These are phyloP conservation scores for Dendrobium officinale DNA, from an alignment of 106 monocot genomes.

Conservation along the genomic window DNA sequence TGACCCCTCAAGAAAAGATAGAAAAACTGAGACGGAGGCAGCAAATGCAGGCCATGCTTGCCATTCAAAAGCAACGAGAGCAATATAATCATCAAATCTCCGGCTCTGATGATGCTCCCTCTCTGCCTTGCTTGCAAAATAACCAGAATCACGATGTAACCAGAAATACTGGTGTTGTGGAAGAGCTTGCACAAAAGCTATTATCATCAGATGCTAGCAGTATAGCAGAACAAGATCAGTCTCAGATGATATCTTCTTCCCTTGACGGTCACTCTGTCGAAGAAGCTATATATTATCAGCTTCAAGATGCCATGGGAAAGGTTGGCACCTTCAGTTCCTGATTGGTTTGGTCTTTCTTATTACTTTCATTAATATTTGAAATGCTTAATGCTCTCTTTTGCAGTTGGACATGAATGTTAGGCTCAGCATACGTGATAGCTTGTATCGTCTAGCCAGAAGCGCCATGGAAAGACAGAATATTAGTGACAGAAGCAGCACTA, in stretches of 20 bases:
- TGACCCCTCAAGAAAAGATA: slow-evolving; percentile 96
- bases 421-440: slow-evolving; percentile 59
- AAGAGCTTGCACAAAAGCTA: slow-evolving; percentile 30
- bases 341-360: neutral
- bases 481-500: slow-evolving; percentile 42
- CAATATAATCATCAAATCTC: slow-evolving; percentile 52
- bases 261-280: slow-evolving; percentile 38
- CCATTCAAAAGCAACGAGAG: slow-evolving; percentile 86
- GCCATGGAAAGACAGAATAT: slow-evolving; percentile 50
- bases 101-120: slow-evolving; percentile 24
- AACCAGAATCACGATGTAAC: slow-evolving; percentile 9
- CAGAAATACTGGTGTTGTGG: slow-evolving; percentile 11
- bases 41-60: slow-evolving; percentile 86
- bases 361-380: neutral
- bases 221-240: slow-evolving; percentile 35
- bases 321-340: slow-evolving; percentile 13
- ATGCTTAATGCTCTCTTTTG: neutral
- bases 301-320: slow-evolving; percentile 74
- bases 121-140: slow-evolving; percentile 28
- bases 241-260: slow-evolving; percentile 22
- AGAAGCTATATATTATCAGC: slow-evolving; percentile 59
- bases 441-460: slow-evolving; percentile 62
- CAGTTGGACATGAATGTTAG: slow-evolving; percentile 70
- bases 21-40: slow-evolving; percentile 83
- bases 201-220: slow-evolving; percentile 33